Percentiles rank a stretch among this genome's conserved stretches.
Evolutionary conservation across 2,329 filamentous ascomycete genomes (phyloP).

Genomic region (Pseudocercospora pini-densiflorae): DNA sequence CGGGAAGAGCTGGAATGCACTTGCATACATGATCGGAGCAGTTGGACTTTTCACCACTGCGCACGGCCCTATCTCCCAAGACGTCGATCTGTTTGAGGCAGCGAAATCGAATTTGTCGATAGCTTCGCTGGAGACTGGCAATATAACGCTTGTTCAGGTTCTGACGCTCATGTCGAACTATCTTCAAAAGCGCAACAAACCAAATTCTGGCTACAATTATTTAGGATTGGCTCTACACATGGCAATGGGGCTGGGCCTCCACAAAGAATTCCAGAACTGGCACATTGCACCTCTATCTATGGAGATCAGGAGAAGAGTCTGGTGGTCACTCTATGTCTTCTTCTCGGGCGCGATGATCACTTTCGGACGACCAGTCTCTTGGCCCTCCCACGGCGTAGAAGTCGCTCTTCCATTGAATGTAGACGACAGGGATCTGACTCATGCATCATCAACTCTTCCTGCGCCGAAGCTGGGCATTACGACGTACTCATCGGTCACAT

Average conservation of each 20-base stretch:
- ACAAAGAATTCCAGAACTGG: constrained; percentile 56
- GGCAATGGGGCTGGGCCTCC: constrained; percentile 56
- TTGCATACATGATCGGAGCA: constrained; percentile 52
- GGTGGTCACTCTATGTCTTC: constrained; percentile 50
- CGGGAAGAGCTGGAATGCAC: constrained; percentile 50
- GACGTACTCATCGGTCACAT: constrained; percentile 50
- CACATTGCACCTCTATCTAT: constrained; percentile 47
- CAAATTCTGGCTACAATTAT: constrained; percentile 57
- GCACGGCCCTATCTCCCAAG: constrained; percentile 46
- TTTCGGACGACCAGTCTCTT: constrained; percentile 54
- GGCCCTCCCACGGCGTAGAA: constrained; percentile 52
- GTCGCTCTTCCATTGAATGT: constrained; percentile 51
- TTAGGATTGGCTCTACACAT: constrained; percentile 55
- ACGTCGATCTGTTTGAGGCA: constrained; percentile 51
- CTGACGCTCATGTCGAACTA: constrained; percentile 55
- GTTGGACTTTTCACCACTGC: constrained; percentile 49
- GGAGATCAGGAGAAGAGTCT: constrained; percentile 43
- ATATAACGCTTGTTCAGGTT: constrained; percentile 54
- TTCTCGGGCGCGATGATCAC: constrained; percentile 57
- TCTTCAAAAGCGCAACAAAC: constrained; percentile 56
- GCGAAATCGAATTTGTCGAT: constrained; percentile 53
- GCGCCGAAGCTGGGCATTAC: constrained; percentile 39
- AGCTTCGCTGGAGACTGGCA: constrained; percentile 55
- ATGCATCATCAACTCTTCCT: constrained; percentile 31
- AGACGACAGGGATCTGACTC: constrained; percentile 49